Evolutionary conservation across 768 basidiomycete species (phyloP), one percentile per base, ranked within the genome.

Genomic region (Fistulinella prunicolor): DNA sequence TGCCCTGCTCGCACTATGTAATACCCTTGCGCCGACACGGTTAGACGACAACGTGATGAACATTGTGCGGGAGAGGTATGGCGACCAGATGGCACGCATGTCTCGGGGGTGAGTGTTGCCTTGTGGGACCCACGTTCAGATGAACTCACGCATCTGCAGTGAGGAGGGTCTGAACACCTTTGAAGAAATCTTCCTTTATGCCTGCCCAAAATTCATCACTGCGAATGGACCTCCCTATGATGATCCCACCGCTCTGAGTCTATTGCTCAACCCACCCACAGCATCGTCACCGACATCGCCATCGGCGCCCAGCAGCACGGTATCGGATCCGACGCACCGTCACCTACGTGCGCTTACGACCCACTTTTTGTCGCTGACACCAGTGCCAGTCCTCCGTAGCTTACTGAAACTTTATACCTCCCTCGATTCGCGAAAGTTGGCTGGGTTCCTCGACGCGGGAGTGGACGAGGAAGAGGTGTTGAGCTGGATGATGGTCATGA

Each of bases 401-500:
- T 85, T 98, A 79, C 71, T 99, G 58, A 94, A 96, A 68, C 75
- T 99, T 55, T 99, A 99, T 73, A 94, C 94, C 6, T 90, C 87
- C 41, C 81, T 99, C 44, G 94, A 91, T 51, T 85, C 94, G 13
- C 81, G 81, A 62, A 97, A 97, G 71, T 79, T 99, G 22, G 86
- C 94, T 1, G 85, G 84, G 57, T 96, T 98, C 79, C 73, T 95
- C 38, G 91, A 93, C 51, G 42, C 59, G 2, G 66, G 64, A 0
- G 82, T 81, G 37, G 89, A 89, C 54, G 95, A 97, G 70, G 95
- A 98, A 63, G 88, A 89, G 67, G 86, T 97, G 62, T 77, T 99
- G 49, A 89, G 94, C 70, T 89, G 95, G 78, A 81, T 98, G 78
- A 96, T 98, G 93, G 85, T 92, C 37, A 80, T 96, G 71, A 98